Evolutionary conservation across 192 early-diverging fungal species (phyloP).

Genomic region (Umbelopsis isabellina): DNA sequence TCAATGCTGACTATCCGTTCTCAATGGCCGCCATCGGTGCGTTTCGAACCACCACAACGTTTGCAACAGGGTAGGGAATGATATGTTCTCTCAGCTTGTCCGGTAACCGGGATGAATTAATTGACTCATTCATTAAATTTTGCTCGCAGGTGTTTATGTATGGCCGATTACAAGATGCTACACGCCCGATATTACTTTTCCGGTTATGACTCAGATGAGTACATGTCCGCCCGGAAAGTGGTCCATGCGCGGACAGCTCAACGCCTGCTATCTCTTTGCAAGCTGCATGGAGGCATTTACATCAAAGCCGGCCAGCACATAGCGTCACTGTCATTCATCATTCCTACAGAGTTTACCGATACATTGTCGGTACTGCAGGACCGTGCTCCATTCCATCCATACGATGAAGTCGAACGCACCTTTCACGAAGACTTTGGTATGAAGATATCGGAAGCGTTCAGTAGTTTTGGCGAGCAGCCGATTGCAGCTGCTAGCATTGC

Average conservation of each 20-base stretch:
- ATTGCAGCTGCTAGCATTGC: constrained; percentile 92
- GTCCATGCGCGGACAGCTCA: constrained; percentile 53
- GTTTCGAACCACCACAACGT: constrained; percentile 19
- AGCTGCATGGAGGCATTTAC: constrained; percentile 77
- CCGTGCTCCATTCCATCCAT: constrained; percentile 74
- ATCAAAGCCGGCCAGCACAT: constrained; percentile 90
- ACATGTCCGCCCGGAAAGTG: constrained; percentile 46
- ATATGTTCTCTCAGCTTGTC: background rate
- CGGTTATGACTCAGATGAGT: constrained; percentile 49
- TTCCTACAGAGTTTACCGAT: constrained; percentile 86
- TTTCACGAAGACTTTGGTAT: constrained; percentile 71
- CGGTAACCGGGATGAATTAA: background rate
- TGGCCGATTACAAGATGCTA: constrained; percentile 55
- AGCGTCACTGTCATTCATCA: constrained; percentile 76
- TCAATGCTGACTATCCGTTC: constrained; percentile 21
- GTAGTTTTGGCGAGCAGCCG: constrained; percentile 78
- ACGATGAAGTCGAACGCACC: constrained; percentile 69
- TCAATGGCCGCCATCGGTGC: constrained; percentile 12
- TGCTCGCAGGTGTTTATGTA: constrained; percentile 44
- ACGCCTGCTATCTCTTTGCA: constrained; percentile 46
- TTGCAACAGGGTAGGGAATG: constrained; percentile 1
- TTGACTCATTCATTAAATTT: background rate
- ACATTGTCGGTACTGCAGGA: constrained; percentile 87
- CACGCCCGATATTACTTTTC: constrained; percentile 44
- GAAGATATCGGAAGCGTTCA: constrained; percentile 70